Percentiles rank a stretch among this genome's conserved stretches.
Conservation (phyloP, 768 basidiomycete species). For the Mycena epipterygia region DNA sequence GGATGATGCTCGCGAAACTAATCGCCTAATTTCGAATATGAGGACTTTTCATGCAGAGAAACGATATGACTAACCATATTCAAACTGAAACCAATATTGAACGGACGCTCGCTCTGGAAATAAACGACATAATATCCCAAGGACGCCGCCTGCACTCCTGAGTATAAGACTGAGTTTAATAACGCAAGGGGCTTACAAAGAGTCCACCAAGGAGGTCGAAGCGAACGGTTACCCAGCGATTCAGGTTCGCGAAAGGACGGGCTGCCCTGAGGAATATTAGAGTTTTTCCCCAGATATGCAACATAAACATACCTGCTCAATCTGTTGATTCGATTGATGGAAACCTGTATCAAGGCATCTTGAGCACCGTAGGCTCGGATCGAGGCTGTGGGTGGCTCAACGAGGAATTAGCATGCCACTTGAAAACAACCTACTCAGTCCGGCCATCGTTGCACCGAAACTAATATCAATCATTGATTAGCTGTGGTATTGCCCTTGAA, state of each 20-base stretch:
- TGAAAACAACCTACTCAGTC: slow-evolving; percentile 58
- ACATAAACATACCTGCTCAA: slow-evolving; percentile 40
- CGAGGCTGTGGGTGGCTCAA: slow-evolving; percentile 39
- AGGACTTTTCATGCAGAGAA: neutral
- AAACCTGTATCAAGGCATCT: slow-evolving; percentile 49
- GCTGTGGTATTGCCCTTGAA: slow-evolving; percentile 34
- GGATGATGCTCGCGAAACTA: slow-evolving; percentile 58
- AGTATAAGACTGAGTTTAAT: too few species aligned
- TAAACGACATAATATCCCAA: slow-evolving; percentile 60
- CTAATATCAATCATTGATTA: slow-evolving; percentile 44
- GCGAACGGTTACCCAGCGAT: slow-evolving; percentile 53
- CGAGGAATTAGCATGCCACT: neutral
- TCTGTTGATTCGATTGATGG: slow-evolving; percentile 55
- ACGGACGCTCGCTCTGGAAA: slow-evolving; percentile 46
- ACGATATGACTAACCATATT: slow-evolving; percentile 54
- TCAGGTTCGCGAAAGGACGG: slow-evolving; percentile 53
- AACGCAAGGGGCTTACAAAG: too few species aligned
- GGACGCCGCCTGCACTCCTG: slow-evolving; percentile 32
- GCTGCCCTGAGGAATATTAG: slow-evolving; percentile 32
- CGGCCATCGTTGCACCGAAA: slow-evolving; percentile 71
- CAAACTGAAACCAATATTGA: slow-evolving; percentile 53
- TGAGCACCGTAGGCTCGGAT: slow-evolving; percentile 66
- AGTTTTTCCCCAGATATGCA: too few species aligned
- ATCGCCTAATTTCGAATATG: slow-evolving; percentile 39
- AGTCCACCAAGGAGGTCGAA: too few species aligned